Percentiles rank a stretch among this genome's conserved stretches.
phyloP scores from a whole-genome alignment of 495 filamentous ascomycete genomes.

The Talaromyces adpressus region DNA sequence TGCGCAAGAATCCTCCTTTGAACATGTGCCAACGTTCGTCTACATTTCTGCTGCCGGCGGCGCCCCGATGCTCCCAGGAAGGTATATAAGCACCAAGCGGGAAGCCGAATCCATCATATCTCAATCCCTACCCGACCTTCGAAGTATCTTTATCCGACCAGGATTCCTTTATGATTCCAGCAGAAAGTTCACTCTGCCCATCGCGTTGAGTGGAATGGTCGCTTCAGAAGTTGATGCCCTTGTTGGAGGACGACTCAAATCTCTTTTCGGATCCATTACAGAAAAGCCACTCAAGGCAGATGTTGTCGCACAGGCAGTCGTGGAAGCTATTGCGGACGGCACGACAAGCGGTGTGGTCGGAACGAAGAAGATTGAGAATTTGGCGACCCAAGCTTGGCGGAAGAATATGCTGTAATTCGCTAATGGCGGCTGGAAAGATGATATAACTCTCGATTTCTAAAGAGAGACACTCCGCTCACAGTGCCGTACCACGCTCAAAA shows the following conservation, averaged over 20 bases:
- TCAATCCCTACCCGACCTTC: constrained; percentile 61
- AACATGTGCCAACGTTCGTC: constrained; percentile 62
- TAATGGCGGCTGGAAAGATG: not conserved
- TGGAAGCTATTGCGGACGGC: constrained; percentile 70
- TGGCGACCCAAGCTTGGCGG: constrained; percentile 73
- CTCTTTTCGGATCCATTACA: constrained; percentile 70
- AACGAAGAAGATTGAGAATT: constrained; percentile 59
- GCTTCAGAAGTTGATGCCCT: constrained; percentile 65
- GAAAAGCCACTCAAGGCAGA: constrained; percentile 84
- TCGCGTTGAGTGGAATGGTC: constrained; percentile 64
- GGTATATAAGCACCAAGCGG: constrained; percentile 89
- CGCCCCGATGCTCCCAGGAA: constrained; percentile 68
- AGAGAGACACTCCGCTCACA: constrained; percentile 22
- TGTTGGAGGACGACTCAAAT: constrained; percentile 63
- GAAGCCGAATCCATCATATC: constrained; percentile 80
- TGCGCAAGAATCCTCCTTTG: constrained; percentile 66
- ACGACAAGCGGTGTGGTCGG: constrained; percentile 62
- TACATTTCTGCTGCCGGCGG: constrained; percentile 87
- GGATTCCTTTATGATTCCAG: constrained; percentile 83
- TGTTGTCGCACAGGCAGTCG: constrained; percentile 72
- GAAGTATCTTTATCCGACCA: constrained; percentile 76
- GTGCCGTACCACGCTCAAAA: constrained; percentile 93
- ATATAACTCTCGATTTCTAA: not conserved
- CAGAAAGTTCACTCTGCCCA: constrained; percentile 72
- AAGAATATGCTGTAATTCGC: constrained; percentile 63